Conservation (phyloP, 345 rosid species). For the Arabidopsis arenosa region DNA sequence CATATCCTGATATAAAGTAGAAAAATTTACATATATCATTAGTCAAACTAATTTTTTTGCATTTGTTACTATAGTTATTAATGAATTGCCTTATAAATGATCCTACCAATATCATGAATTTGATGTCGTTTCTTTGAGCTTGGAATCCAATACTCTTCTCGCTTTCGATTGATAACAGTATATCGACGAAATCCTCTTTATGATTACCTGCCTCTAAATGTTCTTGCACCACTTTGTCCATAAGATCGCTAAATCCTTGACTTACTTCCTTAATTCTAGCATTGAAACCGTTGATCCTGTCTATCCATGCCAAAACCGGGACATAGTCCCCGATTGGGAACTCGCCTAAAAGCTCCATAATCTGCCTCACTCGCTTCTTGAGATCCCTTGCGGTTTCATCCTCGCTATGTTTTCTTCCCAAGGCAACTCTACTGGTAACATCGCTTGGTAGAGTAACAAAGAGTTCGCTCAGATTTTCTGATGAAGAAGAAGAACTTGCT, state of each 20-base stretch:
- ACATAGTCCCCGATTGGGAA: conserved; percentile 57
- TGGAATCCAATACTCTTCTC: conserved; percentile 23
- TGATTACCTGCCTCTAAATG: neutral
- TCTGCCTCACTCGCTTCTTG: conserved; percentile 40
- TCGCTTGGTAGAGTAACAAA: conserved; percentile 45
- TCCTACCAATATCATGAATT: conserved; percentile 29
- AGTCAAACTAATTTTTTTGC: neutral
- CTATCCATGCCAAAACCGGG: conserved; percentile 60
- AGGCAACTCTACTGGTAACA: conserved; percentile 54
- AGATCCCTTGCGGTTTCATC: conserved; percentile 41
- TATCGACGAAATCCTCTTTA: conserved; percentile 16
- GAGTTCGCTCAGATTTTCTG: conserved; percentile 51
- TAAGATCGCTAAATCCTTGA: conserved; percentile 33
- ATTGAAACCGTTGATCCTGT: conserved; percentile 26
- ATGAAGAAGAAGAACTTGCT: conserved; percentile 23
- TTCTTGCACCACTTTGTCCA: conserved; percentile 40
- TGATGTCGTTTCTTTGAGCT: conserved; percentile 25
- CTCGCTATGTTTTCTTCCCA: conserved; percentile 58
- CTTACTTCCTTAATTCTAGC: conserved; percentile 29
- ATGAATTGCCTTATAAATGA: neutral
- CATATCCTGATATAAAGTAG: conserved; percentile 31
- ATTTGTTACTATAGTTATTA: neutral
- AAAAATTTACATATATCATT: neutral
- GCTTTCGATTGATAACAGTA: conserved; percentile 20
- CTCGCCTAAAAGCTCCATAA: conserved; percentile 46